These are phyloP conservation scores for Psilocybe cubensis DNA, from an alignment of 768 basidiomycete species.

Conservation along the genomic window DNA sequence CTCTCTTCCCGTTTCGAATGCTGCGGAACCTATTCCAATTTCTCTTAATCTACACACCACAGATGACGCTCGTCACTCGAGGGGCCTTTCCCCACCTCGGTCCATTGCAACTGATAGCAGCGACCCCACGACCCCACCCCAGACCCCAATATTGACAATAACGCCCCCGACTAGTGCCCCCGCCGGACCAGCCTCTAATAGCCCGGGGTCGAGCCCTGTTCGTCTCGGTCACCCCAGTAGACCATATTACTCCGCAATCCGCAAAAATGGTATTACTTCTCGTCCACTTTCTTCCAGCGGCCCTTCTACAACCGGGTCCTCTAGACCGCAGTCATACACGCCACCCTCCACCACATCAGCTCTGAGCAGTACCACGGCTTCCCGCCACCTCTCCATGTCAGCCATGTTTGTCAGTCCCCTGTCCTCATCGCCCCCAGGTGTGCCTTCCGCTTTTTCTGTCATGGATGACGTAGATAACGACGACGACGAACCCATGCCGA, in stretches of 20 bases:
- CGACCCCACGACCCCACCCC: not conserved
- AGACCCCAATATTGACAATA: not conserved
- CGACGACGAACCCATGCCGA: constrained; percentile 6
- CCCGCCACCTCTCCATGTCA: constrained; percentile 26
- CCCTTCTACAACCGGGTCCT: constrained; percentile 14
- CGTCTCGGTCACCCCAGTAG: constrained; percentile 55
- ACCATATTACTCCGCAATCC: constrained; percentile 60
- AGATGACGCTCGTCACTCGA: not conserved
- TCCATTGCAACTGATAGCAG: not conserved
- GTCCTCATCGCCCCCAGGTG: constrained; percentile 1
- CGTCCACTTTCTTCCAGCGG: constrained; percentile 39
- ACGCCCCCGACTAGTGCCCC: constrained; percentile 26
- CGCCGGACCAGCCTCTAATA: not conserved
- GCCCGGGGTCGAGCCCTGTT: constrained; percentile 22
- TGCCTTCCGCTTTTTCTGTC: constrained; percentile 18
- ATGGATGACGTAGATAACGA: constrained; percentile 19
- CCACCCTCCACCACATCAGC: constrained; percentile 7
- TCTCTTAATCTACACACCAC: constrained; percentile 13
- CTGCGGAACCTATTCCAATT: constrained; percentile 28
- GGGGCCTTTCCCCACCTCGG: not conserved
- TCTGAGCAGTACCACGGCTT: constrained; percentile 7
- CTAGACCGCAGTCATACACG: constrained; percentile 18
- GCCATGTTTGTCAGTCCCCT: constrained; percentile 13
- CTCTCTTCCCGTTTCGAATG: constrained; percentile 15
- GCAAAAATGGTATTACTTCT: constrained; percentile 40